Evolutionary conservation across 257 asterid genomes (phyloP), one percentile per base, ranked within the genome.

Genomic region (Gentiana dahurica): DNA sequence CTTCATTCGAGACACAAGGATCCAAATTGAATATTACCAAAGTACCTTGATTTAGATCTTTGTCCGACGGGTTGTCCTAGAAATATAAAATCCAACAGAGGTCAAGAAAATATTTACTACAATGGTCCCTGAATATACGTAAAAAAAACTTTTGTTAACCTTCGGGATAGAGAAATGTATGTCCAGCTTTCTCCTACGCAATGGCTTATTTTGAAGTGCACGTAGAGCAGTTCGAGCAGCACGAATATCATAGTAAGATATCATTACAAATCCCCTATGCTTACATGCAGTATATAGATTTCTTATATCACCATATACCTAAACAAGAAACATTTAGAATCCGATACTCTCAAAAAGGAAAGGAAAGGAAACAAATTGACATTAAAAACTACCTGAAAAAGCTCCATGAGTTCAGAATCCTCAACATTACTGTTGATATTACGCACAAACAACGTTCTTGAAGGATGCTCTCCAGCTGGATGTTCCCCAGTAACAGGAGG

Each of bases 381-480:
- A 7, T 15, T 51, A 34, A 33, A 44, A 44, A 59, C 64, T 79
- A 86, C 95, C 94, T 83, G 86, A 71, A 86, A 86, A 55, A 86
- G 81, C 51, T 67, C 38, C 65, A 75, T 71, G 55, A 83, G 74
- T 67, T 86, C 90, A 6, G 84, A 59, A 73, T 86, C 95, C 74
- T 83, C 90, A 11, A 86, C 77, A 53, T 71, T 72, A 65, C 88
- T 83, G 63, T 79, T 81, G 65, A 81, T 86, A 58, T 86, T 86
- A 45, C 88, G 83, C 3, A 86, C 95, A 55, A 83, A 86, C 53
- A 86, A 71, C 3, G 95, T 86, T 69, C 91, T 65, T 1, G 95
- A 83, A 66, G 94, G 95, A 67, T 86, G 95, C 77, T 86, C 95
- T 38, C 95, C 91, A 8, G 73, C 75, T 55, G 95, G 95, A 68